Evolutionary conservation across 2,329 filamentous ascomycete genomes (phyloP).

Genomic region (Tolypocladium amazonense): DNA sequence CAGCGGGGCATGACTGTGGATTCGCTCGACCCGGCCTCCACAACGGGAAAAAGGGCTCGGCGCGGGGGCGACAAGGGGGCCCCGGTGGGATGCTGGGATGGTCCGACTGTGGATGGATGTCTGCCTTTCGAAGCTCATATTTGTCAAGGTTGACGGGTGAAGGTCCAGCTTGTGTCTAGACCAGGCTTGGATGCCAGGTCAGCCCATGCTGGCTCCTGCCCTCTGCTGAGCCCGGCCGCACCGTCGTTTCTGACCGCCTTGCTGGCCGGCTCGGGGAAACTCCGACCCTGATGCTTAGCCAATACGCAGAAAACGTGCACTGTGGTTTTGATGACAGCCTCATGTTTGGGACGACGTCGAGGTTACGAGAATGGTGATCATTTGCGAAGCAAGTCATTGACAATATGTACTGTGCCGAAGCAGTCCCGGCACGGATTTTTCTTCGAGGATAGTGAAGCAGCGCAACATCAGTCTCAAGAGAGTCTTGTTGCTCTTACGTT

Average conservation of each 20-base stretch:
- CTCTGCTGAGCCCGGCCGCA: neutral
- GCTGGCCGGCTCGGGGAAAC: neutral
- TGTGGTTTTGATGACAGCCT: neutral
- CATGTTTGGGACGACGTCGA: neutral
- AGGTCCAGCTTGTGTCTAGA: neutral
- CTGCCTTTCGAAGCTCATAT: neutral
- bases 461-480: too few species aligned
- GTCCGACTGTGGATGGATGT: neutral
- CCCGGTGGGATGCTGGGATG: neutral
- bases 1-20: neutral
- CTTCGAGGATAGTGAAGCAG: too few species aligned
- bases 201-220: neutral
- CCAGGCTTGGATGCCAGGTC: too few species aligned
- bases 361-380: neutral
- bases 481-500: too few species aligned
- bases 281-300: neutral
- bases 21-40: neutral
- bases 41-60: neutral
- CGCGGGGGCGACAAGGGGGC: neutral
- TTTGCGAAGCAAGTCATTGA: neutral
- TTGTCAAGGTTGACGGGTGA: neutral
- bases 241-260: too few species aligned
- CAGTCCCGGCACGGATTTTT: neutral
- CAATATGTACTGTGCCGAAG: neutral
- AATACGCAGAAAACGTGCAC: too few species aligned